phyloP scores from a whole-genome alignment of 148 eudicot genomes.

The Persicaria tinctoria region DNA sequence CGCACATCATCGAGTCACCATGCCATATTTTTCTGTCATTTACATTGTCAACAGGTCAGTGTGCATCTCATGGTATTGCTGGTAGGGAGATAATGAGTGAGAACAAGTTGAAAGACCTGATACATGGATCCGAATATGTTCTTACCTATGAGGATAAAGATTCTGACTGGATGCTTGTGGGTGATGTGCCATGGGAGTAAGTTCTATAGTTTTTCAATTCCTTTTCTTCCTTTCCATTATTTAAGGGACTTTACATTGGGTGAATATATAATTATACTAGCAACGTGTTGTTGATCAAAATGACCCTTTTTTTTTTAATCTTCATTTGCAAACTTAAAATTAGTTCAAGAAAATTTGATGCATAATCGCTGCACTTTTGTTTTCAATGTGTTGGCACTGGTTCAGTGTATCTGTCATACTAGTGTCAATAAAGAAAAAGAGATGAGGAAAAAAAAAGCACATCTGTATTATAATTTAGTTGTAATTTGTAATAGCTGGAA shows the following conservation, averaged over 20 bases:
- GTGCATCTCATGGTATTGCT: slow-evolving; percentile 25
- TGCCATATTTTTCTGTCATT: background rate
- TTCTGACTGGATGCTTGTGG: slow-evolving; percentile 42
- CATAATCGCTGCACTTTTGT: no score
- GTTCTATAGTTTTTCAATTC: slow-evolving; percentile 5
- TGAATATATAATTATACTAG: no score
- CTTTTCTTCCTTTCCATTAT: background rate
- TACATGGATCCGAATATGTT: slow-evolving; percentile 42
- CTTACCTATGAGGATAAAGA: slow-evolving; percentile 46
- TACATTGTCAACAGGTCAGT: slow-evolving; percentile 25
- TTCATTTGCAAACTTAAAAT: no score
- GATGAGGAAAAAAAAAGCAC: no score
- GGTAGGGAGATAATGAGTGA: slow-evolving; percentile 31
- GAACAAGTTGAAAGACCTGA: slow-evolving; percentile 35
- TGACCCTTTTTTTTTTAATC: no score
- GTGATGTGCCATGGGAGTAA: slow-evolving; percentile 47
- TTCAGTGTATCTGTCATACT: background rate
- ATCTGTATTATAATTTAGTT: no score
- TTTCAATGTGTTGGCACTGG: background rate
- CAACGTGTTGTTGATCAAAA: no score
- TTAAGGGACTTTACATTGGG: background rate
- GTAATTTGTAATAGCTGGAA: background rate
- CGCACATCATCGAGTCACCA: slow-evolving; percentile 13
- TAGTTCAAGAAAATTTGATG: no score
- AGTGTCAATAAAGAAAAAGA: no score